Base-by-base conservation (phyloP, 345 rosid genomes). In the Cardiospermum halicacabum region DNA sequence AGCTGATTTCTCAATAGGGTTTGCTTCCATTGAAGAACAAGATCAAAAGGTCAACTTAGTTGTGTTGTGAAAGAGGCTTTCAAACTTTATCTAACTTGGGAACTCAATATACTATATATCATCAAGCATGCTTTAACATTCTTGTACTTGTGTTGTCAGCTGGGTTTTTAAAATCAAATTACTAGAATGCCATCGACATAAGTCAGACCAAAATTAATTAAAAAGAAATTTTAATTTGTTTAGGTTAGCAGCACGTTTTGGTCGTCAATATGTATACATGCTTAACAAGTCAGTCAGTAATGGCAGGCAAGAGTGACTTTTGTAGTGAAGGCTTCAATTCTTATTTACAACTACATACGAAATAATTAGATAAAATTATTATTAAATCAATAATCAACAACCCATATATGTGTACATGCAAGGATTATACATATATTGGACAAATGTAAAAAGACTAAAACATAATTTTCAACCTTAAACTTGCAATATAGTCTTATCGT, bases 31-130 rank as follows among this genome's bases (percentile, higher is more conserved):
- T 60, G 34, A 26, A 40, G 56, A 53, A 70, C 13, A 18, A 40
- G 19, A 4, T 13, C 31, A 42, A 57, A 64, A 34, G 64, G 80
- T 72, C 81, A 75, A 73, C 71, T 60, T 28, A 67, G n/a, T n/a
- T 58, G 3, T 54, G 72, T 57, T 74, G 27, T 37, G 31, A 60
- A 54, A 42, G 61, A 43, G 21, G 58, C 26, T 53, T 65, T 53
- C 34, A 67, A 16, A n/a, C 39, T 37, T 54, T 28, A 13, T 58
- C 26, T 30, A 47, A 7, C 51, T 11, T 12, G 22, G 22, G 51
- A 47, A 47, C 24, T 43, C 13, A 0, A 45, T 4, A 43, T 11
- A 15, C 3, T n/a, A 63, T 56, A 36, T 15, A 56, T 18, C n/a
- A 56, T 49, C 64, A 57, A 11, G 65, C 57, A 51, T 45, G 51